Evolutionary conservation across 768 basidiomycete species (phyloP), one percentile per base, ranked within the genome.

Genomic region (Mycena alexandri): DNA sequence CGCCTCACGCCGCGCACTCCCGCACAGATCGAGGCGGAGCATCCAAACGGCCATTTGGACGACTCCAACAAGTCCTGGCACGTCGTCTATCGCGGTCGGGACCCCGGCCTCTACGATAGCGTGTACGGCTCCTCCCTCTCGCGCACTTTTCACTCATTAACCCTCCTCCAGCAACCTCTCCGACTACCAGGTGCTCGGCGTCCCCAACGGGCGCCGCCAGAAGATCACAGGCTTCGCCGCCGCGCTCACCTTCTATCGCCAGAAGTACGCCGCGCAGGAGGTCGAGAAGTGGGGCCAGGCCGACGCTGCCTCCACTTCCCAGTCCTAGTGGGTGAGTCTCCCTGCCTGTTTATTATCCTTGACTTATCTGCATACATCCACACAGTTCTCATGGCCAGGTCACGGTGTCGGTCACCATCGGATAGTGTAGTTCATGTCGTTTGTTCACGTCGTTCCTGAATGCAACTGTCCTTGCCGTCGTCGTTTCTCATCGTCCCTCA

Each of bases 21-120:
- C 24, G 48, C 17, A 14, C 13, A 50, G 16, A 14, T 50, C 4
- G 48, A 50, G 8, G 48, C 48, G 5, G 48, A 24, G 14, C 48
- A 50, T 17, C 48, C 48, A 16, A 25, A 11, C 25, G 8, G 5
- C 25, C 19, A 5, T 6, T 7, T 29, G 8, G 19, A 50, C 48
- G 48, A 29, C 29, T 29, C 29, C 29, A 29, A 50, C 11, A 29
- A 17, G 8, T 1, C 48, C 12, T 50, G n/a, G 17, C 48, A 50
- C 14, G 48, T 50, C 13, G 48, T 50, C 14, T 13, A 24, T 16
- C 25, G 7, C 19, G 48, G 48, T 17, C 48, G 48, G 12, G 48
- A 50, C 11, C 48, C 48, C 25, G 48, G 48, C 48, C 48, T 50
- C 24, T 50, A 50, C 48, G n/a, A 10, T 22, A 50, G 24, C 25